Evolutionary conservation across 2,329 filamentous ascomycete species (phyloP).

Genomic region (Sarocladium strictum): DNA sequence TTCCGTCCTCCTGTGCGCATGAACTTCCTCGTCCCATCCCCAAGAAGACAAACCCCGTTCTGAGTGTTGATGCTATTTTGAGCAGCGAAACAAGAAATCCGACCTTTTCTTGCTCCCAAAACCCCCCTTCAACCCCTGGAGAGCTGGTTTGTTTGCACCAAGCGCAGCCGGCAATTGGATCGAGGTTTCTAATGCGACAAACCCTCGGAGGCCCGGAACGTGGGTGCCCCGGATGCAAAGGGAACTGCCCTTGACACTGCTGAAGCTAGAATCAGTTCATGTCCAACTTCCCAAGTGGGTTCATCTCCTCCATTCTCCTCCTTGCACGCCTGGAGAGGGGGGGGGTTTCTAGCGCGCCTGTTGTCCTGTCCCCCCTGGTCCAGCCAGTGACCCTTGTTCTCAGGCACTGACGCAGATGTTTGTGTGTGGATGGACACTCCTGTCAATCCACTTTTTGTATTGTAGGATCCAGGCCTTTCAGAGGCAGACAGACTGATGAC

Average conservation of each 20-base stretch:
- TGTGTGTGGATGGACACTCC: not conserved
- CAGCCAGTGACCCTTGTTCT: not conserved
- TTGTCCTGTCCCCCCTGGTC: no score
- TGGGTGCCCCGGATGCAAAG: not conserved
- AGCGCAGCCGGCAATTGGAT: no score
- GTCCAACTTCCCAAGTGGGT: slow-evolving; percentile 2
- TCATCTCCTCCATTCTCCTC: not conserved
- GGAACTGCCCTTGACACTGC: not conserved
- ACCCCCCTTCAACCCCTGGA: no score
- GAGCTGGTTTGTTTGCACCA: no score
- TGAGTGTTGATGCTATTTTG: not conserved
- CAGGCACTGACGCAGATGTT: not conserved
- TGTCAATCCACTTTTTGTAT: not conserved
- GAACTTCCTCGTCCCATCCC: no score
- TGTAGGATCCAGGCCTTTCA: not conserved
- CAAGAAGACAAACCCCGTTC: no score
- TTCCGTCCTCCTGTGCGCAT: no score
- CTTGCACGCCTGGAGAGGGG: no score
- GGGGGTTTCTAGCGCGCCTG: no score
- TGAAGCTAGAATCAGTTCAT: slow-evolving; percentile 7
- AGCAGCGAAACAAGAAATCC: slow-evolving; percentile 1
- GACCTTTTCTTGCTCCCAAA: no score
- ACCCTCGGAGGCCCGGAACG: not conserved
- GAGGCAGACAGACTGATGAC: not conserved
- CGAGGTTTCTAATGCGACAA: not conserved